Conservation (phyloP, 1,139 yeast species). For the Eremothecium gossypii region DNA sequence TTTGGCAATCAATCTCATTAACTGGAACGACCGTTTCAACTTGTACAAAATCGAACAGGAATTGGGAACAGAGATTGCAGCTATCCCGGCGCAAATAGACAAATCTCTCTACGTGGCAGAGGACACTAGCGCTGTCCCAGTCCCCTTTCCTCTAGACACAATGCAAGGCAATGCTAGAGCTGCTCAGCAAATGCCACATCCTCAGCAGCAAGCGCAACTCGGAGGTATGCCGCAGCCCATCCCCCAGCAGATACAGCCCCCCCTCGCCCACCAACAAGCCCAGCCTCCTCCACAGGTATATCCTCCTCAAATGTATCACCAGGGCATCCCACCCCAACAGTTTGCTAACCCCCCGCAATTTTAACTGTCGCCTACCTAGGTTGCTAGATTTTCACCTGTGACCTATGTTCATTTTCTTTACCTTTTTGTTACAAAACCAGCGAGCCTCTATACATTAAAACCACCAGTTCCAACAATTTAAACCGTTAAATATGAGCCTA, state of each 20-base stretch:
- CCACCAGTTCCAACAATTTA: not conserved
- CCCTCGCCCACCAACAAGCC: conserved; percentile 8
- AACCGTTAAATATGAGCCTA: no score
- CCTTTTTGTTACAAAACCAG: not conserved
- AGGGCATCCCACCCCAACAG: conserved; percentile 12
- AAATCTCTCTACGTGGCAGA: conserved; percentile 82
- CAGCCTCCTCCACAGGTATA: conserved; percentile 16
- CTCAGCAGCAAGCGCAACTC: conserved; percentile 21
- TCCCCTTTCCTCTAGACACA: conserved; percentile 66
- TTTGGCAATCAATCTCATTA: conserved; percentile 90
- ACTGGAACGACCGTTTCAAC: conserved; percentile 93
- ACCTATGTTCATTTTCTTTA: conserved; percentile 2
- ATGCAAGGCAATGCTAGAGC: conserved; percentile 30
- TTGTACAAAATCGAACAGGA: conserved; percentile 94
- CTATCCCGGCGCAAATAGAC: conserved; percentile 88
- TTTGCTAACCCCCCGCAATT: conserved; percentile 8
- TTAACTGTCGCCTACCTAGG: not conserved
- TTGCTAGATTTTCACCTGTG: not conserved
- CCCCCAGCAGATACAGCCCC: conserved; percentile 17
- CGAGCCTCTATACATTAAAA: not conserved
- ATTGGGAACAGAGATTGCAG: conserved; percentile 93
- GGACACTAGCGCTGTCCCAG: conserved; percentile 66
- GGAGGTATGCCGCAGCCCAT: conserved; percentile 17
- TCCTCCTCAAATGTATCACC: conserved; percentile 9
- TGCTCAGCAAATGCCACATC: conserved; percentile 21